A percentile compares a stretch with the other conserved stretches of the same genome.
These are phyloP conservation scores for Penicillium canariense DNA, from an alignment of 495 filamentous ascomycete genomes.

Conservation along the genomic window DNA sequence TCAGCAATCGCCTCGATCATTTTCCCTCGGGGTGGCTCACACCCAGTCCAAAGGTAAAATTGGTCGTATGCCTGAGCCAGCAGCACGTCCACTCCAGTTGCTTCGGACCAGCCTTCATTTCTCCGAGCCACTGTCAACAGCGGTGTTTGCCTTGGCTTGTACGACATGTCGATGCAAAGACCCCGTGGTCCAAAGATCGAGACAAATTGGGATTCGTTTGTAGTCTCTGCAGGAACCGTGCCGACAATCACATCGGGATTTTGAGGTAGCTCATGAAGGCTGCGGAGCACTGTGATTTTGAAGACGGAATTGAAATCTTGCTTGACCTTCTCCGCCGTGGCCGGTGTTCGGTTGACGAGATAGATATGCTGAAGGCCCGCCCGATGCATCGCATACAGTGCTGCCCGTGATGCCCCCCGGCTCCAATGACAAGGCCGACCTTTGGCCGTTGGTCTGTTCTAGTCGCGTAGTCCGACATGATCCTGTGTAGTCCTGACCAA, in stretches of 20 bases:
- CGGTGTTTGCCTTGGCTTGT: slow-evolving; percentile 62
- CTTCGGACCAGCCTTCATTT: slow-evolving; percentile 58
- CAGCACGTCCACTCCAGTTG: slow-evolving; percentile 68
- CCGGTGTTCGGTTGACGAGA: slow-evolving; percentile 57
- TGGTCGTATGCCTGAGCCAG: slow-evolving; percentile 70
- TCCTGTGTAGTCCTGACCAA: slow-evolving; percentile 39
- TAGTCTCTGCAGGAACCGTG: slow-evolving; percentile 24
- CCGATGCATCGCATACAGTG: slow-evolving; percentile 43
- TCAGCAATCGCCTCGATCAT: slow-evolving; percentile 14
- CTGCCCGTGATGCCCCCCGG: slow-evolving; percentile 45
- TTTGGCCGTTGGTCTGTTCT: slow-evolving; percentile 9
- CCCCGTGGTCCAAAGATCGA: slow-evolving; percentile 17
- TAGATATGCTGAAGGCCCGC: slow-evolving; percentile 63
- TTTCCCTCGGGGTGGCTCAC: slow-evolving; percentile 19
- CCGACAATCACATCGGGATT: slow-evolving; percentile 26
- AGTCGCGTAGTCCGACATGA: slow-evolving; percentile 15
- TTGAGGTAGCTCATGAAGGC: slow-evolving; percentile 1
- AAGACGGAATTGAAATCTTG: slow-evolving; percentile 49
- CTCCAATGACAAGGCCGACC: slow-evolving; percentile 41
- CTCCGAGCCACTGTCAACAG: slow-evolving; percentile 48
- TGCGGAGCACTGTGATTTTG: slow-evolving; percentile 5
- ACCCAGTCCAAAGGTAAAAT: slow-evolving; percentile 67
- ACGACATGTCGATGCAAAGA: slow-evolving; percentile 51
- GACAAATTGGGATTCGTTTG: slow-evolving; percentile 17
- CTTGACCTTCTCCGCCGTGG: slow-evolving; percentile 54